These are phyloP conservation scores for Talaromyces amestolkiae DNA, from an alignment of 2,329 filamentous ascomycete genomes.

Conservation along the genomic window DNA sequence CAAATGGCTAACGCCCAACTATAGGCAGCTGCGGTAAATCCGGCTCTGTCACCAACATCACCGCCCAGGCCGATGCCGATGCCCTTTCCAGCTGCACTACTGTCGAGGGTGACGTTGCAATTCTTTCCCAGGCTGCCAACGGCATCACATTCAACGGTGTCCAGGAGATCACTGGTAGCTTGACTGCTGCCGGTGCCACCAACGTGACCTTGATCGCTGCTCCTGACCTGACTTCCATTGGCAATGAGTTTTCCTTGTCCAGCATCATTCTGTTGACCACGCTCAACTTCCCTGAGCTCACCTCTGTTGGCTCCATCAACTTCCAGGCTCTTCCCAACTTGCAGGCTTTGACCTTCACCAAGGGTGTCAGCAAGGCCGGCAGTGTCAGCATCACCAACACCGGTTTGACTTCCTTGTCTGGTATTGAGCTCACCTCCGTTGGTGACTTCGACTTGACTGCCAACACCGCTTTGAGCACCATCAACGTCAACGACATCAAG, in stretches of 20 bases:
- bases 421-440: constrained; percentile 75
- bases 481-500: constrained; percentile 70
- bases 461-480: constrained; percentile 74
- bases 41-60: constrained; percentile 41
- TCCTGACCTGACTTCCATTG: constrained; percentile 62
- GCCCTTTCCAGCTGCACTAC: constrained; percentile 66
- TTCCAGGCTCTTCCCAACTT: constrained; percentile 70
- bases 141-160: constrained; percentile 62
- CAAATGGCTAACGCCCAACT: constrained; percentile 24
- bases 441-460: constrained; percentile 79
- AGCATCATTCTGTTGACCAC: constrained; percentile 67
- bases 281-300: constrained; percentile 66
- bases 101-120: constrained; percentile 65
- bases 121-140: constrained; percentile 57
- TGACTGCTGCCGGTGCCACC: constrained; percentile 54
- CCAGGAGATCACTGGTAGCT: constrained; percentile 57
- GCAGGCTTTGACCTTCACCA: constrained; percentile 58
- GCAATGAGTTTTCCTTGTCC: constrained; percentile 66
- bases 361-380: constrained; percentile 62
- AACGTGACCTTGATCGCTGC: constrained; percentile 64
- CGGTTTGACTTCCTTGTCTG: constrained; percentile 71
- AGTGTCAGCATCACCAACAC: constrained; percentile 81
- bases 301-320: constrained; percentile 63
- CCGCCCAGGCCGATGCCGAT: constrained; percentile 63
- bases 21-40: constrained; percentile 21